A percentile compares a stretch with the other conserved stretches of the same genome.
Conservation (phyloP, 176 grass and related monocot genomes). For the Carex cristatella region DNA sequence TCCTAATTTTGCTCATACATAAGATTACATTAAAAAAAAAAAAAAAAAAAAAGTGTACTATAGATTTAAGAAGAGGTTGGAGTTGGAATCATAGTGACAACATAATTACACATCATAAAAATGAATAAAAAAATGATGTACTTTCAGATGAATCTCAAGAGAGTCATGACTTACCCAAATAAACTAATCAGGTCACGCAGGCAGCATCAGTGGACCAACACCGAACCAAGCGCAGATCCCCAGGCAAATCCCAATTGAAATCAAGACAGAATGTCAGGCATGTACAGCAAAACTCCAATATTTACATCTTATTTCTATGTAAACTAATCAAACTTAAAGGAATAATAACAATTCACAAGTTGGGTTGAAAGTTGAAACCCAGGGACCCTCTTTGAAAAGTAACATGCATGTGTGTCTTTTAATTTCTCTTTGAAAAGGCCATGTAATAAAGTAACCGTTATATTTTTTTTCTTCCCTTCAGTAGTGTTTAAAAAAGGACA, state of each 20-base stretch:
- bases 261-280: slow-evolving; percentile 35
- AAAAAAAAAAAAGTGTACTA: neutral
- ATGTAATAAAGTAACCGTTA: slow-evolving; percentile 6
- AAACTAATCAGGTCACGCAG: slow-evolving; percentile 30
- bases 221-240: slow-evolving; percentile 30
- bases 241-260: slow-evolving; percentile 25
- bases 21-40: neutral
- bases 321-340: neutral
- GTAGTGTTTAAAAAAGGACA: neutral
- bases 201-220: slow-evolving; percentile 25
- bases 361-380: neutral
- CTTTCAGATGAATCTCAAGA: neutral
- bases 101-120: neutral
- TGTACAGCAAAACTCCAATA: slow-evolving; percentile 11
- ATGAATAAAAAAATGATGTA: neutral
- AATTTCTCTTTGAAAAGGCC: neutral
- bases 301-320: neutral
- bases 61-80: slow-evolving; percentile 1
- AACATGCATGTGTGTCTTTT: neutral
- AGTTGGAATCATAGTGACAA: neutral
- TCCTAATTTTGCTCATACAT: neutral
- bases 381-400: neutral
- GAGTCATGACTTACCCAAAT: slow-evolving; percentile 37
- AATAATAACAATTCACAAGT: neutral
- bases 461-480: neutral